phyloP scores from a whole-genome alignment of 192 early-diverging fungal genomes.

The Irineochytrium annulatum region DNA sequence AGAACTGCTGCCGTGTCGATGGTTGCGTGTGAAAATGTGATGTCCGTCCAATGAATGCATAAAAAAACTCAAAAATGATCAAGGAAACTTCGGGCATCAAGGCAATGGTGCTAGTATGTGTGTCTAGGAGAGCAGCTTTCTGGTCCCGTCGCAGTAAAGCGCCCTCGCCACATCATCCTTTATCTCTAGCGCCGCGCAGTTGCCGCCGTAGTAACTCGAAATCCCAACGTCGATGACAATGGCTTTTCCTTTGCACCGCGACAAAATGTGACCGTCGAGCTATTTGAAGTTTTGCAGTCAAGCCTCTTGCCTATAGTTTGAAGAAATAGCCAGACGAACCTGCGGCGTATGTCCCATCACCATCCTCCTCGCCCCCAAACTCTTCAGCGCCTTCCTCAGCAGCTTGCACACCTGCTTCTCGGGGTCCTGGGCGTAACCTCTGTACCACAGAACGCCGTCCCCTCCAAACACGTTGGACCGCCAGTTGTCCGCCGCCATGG shows the following conservation, averaged over 20 bases:
- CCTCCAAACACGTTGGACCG: conserved; percentile 32
- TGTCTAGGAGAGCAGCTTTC: too few relatives aligned
- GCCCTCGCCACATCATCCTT: conserved; percentile 51
- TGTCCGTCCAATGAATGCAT: too few relatives aligned
- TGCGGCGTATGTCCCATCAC: conserved; percentile 49
- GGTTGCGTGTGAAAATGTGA: too few relatives aligned
- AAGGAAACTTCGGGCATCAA: too few relatives aligned
- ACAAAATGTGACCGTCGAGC: conserved; percentile 46
- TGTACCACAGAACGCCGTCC: conserved; percentile 51
- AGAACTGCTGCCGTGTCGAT: too few relatives aligned
- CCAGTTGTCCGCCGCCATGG: conserved; percentile 22
- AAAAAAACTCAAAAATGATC: too few relatives aligned
- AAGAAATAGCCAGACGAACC: not conserved
- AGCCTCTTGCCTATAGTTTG: not conserved
- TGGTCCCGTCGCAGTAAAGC: conserved; percentile 45
- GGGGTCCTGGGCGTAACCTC: conserved; percentile 53
- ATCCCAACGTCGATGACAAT: conserved; percentile 74
- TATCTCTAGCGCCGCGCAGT: conserved; percentile 70
- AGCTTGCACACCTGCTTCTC: conserved; percentile 42
- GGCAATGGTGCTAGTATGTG: too few relatives aligned
- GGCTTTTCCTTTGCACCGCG: conserved; percentile 57
- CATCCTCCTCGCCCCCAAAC: conserved; percentile 59
- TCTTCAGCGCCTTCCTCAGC: conserved; percentile 40
- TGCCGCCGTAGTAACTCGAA: conserved; percentile 59
- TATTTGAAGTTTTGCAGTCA: conserved; percentile 3